Conservation (phyloP, 306 rosid genomes). For the Parietaria judaica region DNA sequence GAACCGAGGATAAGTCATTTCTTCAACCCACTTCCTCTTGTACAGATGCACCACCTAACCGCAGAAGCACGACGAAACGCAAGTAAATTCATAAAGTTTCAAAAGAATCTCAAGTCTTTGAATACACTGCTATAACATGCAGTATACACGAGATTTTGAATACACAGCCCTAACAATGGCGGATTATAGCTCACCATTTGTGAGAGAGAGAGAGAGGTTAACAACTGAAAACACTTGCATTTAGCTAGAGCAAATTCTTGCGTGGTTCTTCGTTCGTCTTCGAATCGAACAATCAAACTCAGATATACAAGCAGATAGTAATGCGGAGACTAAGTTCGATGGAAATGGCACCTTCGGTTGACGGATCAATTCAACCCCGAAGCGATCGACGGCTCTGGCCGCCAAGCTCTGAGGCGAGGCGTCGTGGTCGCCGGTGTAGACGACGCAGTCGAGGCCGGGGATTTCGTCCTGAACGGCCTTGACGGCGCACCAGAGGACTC, state of each 20-base stretch:
- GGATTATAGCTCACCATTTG: background rate
- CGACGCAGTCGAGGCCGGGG: constrained; percentile 47
- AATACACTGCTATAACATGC: no score
- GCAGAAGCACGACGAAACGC: constrained; percentile 8
- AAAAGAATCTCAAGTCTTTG: background rate
- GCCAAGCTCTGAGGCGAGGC: constrained; percentile 58
- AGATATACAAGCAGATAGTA: background rate
- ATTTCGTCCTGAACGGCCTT: constrained; percentile 66
- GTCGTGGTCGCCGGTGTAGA: constrained; percentile 90
- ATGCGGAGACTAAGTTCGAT: background rate
- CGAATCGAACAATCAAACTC: background rate
- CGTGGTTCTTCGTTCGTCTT: background rate
- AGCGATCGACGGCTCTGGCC: constrained; percentile 64
- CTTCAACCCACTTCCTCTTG: constrained; percentile 87
- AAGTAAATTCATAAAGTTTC: background rate
- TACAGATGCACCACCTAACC: constrained; percentile 73
- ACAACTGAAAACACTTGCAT: background rate
- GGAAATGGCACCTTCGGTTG: constrained; percentile 42
- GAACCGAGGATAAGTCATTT: constrained; percentile 70
- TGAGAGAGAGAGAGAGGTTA: background rate
- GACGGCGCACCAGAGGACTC: constrained; percentile 89
- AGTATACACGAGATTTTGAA: background rate
- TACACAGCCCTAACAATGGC: background rate
- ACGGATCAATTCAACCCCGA: constrained; percentile 55
- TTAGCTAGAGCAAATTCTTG: background rate